Conservation (phyloP, 106 monocot species). For the Ottelia alismoides region DNA sequence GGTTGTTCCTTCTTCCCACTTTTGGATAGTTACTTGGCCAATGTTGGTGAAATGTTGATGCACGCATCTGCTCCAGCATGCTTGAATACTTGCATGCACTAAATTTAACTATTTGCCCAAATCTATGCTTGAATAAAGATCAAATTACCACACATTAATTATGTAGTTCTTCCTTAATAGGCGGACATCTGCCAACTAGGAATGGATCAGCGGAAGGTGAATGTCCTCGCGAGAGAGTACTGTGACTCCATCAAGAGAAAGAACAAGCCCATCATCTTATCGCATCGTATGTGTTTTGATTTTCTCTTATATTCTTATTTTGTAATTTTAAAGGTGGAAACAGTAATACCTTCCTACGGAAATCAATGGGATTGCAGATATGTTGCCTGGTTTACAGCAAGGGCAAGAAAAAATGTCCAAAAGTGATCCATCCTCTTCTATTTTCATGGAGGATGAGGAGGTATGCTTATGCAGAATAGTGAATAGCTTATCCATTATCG, state of each 20-base stretch:
- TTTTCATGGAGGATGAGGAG: slow-evolving; percentile 98
- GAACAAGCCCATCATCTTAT: slow-evolving; percentile 88
- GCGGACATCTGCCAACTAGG: slow-evolving; percentile 93
- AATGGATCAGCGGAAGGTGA: slow-evolving; percentile 85
- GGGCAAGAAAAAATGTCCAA: slow-evolving; percentile 99
- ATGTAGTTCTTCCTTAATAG: too few relatives aligned
- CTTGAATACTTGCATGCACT: too few relatives aligned
- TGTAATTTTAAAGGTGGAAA: neutral
- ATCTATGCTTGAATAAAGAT: too few relatives aligned
- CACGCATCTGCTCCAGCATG: too few relatives aligned
- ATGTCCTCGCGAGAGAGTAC: slow-evolving; percentile 87
- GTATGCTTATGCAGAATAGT: too few relatives aligned
- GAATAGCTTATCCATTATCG: too few relatives aligned
- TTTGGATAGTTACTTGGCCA: too few relatives aligned
- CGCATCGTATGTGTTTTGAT: slow-evolving; percentile 90
- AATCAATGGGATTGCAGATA: slow-evolving; percentile 38
- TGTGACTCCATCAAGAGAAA: slow-evolving; percentile 84
- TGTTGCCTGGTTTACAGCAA: slow-evolving; percentile 92
- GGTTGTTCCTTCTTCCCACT: slow-evolving; percentile 18
- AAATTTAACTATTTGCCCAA: too few relatives aligned
- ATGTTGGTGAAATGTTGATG: neutral
- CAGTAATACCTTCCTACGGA: neutral
- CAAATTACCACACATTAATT: too few relatives aligned
- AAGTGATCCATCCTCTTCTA: slow-evolving; percentile 87
- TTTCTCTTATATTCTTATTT: neutral